These are phyloP conservation scores for Xylariomycetidae sp. DNA, from an alignment of 2,329 filamentous ascomycete genomes.

Conservation along the genomic window DNA sequence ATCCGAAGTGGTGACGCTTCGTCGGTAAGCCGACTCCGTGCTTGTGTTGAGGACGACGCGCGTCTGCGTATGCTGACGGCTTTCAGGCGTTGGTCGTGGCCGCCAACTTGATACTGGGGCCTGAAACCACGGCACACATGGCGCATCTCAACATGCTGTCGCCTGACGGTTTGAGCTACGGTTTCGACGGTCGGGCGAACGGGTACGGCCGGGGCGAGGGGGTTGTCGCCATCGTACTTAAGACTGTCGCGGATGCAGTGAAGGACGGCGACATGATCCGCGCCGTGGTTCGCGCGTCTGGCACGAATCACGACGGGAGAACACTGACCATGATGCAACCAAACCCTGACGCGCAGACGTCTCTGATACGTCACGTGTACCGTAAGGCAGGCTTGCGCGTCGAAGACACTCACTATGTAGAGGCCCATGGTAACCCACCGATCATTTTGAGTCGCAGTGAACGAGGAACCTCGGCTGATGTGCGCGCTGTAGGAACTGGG, in stretches of 20 bases:
- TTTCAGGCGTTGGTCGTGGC: neutral
- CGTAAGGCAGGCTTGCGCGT: neutral
- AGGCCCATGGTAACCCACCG: neutral
- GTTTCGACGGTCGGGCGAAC: neutral
- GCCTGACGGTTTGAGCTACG: neutral
- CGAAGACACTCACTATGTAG: neutral
- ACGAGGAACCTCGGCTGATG: too few species aligned
- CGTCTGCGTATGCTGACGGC: neutral
- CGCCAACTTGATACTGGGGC: neutral
- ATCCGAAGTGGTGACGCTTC: neutral
- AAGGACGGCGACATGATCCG: slow-evolving; percentile 4
- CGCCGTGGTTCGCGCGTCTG: slow-evolving; percentile 4
- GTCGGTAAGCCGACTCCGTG: neutral
- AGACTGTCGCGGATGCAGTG: slow-evolving; percentile 3
- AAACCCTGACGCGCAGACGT: neutral
- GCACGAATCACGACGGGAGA: slow-evolving; percentile 5
- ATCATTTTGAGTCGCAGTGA: too few species aligned
- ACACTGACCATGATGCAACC: neutral
- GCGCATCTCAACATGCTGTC: neutral
- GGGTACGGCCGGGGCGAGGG: slow-evolving; percentile 3
- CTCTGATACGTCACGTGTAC: neutral
- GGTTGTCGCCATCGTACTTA: slow-evolving; percentile 4
- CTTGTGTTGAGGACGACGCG: neutral
- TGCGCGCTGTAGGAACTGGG: too few species aligned
- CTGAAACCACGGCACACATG: neutral